A percentile compares a stretch with the other conserved stretches of the same genome.
phyloP scores from a whole-genome alignment of 2,329 filamentous ascomycete species.

The Hymenoscyphus salicellus region DNA sequence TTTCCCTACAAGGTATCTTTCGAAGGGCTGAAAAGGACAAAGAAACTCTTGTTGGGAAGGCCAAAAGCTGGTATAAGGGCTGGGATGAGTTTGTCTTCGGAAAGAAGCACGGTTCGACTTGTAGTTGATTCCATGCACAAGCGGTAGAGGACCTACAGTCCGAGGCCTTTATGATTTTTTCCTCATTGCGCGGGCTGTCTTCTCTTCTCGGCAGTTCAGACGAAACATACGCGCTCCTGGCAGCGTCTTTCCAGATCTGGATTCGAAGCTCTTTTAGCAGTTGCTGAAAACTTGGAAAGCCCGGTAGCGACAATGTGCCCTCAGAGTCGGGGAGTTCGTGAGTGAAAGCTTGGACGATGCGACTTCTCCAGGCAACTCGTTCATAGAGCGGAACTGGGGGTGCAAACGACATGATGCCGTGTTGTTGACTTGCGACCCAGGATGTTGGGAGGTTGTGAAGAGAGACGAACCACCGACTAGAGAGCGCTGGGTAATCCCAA shows the following conservation, averaged over 20 bases:
- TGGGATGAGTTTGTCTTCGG: neutral
- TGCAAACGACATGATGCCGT: neutral
- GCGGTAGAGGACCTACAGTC: neutral
- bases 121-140: too few species aligned
- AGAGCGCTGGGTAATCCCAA: too few species aligned
- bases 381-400: neutral
- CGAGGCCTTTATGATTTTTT: too few species aligned
- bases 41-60: neutral
- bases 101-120: too few species aligned
- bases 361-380: neutral
- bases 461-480: too few species aligned
- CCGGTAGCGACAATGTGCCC: neutral
- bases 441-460: too few species aligned
- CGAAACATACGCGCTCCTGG: neutral
- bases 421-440: neutral
- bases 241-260: neutral
- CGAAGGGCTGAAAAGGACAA: neutral
- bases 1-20: neutral
- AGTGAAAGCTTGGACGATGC: neutral
- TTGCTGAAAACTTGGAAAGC: neutral
- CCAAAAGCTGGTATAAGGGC: neutral
- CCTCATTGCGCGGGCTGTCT: too few species aligned
- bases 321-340: neutral
- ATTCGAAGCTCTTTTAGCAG: neutral
- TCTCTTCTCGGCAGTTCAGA: neutral